Conservation (phyloP, 2,329 filamentous ascomycete genomes). For the Colletotrichum shisoi region DNA sequence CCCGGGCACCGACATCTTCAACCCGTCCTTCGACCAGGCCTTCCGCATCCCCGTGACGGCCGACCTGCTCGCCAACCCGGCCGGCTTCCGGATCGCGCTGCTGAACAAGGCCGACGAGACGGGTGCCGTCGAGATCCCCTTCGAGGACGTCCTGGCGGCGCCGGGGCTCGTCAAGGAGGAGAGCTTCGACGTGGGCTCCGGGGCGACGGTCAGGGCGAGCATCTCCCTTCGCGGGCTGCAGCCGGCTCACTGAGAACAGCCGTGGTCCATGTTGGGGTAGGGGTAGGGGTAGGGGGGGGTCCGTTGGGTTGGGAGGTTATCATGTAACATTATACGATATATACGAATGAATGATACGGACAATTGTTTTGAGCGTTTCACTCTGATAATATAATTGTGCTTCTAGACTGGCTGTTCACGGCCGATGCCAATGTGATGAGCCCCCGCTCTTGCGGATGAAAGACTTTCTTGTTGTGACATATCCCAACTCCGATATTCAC, state of each 20-base stretch:
- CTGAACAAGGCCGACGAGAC: slow-evolving; percentile 49
- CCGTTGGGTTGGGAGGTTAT: too few species aligned
- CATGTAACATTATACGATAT: slow-evolving; percentile 14
- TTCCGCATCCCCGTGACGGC: slow-evolving; percentile 54
- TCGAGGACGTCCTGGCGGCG: slow-evolving; percentile 47
- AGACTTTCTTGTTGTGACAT: too few species aligned
- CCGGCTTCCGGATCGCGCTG: slow-evolving; percentile 47
- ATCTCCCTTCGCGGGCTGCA: slow-evolving; percentile 47
- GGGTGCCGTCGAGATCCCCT: slow-evolving; percentile 49
- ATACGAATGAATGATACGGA: slow-evolving; percentile 3
- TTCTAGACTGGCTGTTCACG: too few species aligned
- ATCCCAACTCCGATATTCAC: too few species aligned
- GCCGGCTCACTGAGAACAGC: slow-evolving; percentile 34
- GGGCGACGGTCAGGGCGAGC: slow-evolving; percentile 49
- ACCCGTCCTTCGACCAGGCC: slow-evolving; percentile 56
- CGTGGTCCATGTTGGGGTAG: not conserved
- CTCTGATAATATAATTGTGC: not conserved
- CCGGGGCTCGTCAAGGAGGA: slow-evolving; percentile 46
- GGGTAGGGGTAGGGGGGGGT: too few species aligned
- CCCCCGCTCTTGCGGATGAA: too few species aligned
- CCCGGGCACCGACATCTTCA: slow-evolving; percentile 58
- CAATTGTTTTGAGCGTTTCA: not conserved
- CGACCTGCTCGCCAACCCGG: slow-evolving; percentile 43
- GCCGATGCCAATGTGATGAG: too few species aligned
- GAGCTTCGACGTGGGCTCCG: slow-evolving; percentile 49